Evolutionary conservation across 1,139 yeast genomes (phyloP).

Genomic region (Wickerhamomyces sp.): DNA sequence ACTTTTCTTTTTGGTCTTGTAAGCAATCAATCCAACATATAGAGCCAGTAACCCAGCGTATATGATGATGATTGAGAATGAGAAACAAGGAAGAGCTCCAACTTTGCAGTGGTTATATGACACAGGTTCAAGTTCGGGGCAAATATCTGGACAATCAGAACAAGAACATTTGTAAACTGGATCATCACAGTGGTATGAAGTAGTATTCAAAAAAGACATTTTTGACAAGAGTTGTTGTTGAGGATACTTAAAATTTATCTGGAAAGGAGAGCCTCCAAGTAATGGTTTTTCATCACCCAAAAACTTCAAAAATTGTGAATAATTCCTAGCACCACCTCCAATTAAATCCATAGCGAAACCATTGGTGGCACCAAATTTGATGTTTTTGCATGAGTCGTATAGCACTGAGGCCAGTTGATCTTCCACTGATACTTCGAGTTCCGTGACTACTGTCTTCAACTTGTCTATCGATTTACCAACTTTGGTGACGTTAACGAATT

Average conservation of each 20-base stretch:
- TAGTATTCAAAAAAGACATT: conserved; percentile 20
- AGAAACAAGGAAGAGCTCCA: conserved; percentile 67
- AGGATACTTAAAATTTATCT: conserved; percentile 68
- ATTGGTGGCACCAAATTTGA: conserved; percentile 90
- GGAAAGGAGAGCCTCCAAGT: conserved; percentile 94
- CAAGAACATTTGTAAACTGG: conserved; percentile 73
- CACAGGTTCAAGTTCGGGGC: conserved; percentile 60
- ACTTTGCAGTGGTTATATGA: conserved; percentile 44
- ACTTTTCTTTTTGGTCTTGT: conserved; percentile 18
- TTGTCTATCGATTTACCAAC: conserved; percentile 49
- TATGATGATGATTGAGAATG: conserved; percentile 51
- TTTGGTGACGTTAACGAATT: conserved; percentile 62
- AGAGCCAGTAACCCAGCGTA: conserved; percentile 43
- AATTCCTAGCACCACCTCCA: conserved; percentile 91
- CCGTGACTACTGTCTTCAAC: conserved; percentile 55
- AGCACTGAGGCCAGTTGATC: conserved; percentile 56
- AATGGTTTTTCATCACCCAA: conserved; percentile 92
- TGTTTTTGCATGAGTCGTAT: conserved; percentile 80
- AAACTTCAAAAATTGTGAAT: conserved; percentile 70
- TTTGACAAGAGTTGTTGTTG: conserved; percentile 20
- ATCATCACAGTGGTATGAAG: conserved; percentile 48
- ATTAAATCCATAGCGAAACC: conserved; percentile 96
- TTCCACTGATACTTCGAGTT: conserved; percentile 59
- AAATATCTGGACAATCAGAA: conserved; percentile 77
- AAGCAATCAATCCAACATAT: conserved; percentile 33